These are phyloP conservation scores for Salix viminalis DNA, from an alignment of 345 rosid genomes.

Conservation along the genomic window DNA sequence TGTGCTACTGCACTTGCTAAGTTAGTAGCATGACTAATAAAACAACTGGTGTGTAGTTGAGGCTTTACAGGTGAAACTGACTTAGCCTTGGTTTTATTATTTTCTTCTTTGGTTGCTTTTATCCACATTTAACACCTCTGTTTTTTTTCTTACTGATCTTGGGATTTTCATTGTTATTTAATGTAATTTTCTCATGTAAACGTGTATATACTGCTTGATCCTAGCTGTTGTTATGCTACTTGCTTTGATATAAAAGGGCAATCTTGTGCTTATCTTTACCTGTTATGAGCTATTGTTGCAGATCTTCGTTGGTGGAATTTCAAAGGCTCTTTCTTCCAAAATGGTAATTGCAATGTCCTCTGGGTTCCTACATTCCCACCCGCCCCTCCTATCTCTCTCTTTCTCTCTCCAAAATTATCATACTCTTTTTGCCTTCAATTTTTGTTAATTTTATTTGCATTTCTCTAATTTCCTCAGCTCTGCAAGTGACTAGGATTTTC, in stretches of 20 bases:
- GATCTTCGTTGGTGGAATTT: constrained; percentile 88
- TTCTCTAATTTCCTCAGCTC: not conserved
- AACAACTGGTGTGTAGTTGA: not conserved
- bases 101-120: not conserved
- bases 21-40: not conserved
- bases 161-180: not conserved
- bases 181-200: not conserved
- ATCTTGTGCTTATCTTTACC: not conserved
- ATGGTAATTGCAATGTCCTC: constrained; percentile 51
- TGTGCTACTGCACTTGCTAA: not conserved
- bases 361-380: constrained; percentile 7
- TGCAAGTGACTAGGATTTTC: constrained; percentile 10
- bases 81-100: not conserved
- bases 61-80: not conserved
- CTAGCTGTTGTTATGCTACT: not conserved
- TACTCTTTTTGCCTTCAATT: not conserved
- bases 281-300: constrained; percentile 31
- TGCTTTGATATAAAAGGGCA: not conserved
- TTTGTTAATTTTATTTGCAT: not conserved
- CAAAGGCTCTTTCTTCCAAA: constrained; percentile 61
- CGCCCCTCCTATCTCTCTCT: not conserved
- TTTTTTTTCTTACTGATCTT: not conserved
- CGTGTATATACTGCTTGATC: not conserved
- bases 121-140: not conserved
- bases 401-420: not conserved